Evolutionary conservation across 352 stramenopile species (phyloP).

Genomic region (Globisporangium carolinianum): DNA sequence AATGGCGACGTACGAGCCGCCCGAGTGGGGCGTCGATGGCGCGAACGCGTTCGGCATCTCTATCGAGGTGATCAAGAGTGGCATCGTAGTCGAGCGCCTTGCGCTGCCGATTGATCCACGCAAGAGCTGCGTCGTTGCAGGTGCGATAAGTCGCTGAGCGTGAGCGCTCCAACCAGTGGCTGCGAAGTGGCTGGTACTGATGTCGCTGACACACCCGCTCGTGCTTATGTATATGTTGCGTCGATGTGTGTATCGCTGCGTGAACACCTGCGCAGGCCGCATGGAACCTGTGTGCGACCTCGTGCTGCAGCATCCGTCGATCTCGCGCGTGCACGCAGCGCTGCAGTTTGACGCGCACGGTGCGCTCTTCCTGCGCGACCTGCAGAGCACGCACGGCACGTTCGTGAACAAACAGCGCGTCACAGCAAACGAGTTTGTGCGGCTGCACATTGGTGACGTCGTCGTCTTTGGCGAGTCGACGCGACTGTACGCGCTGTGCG

Average conservation of each 20-base stretch:
- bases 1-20: constrained; percentile 35
- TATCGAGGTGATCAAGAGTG: constrained; percentile 68
- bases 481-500: constrained; percentile 71
- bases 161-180: too few relatives aligned
- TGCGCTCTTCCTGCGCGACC: constrained; percentile 65
- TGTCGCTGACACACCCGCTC: not conserved
- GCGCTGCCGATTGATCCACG: constrained; percentile 19
- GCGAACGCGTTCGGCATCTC: constrained; percentile 45
- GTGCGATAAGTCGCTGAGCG: not conserved
- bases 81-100: constrained; percentile 43
- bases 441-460: constrained; percentile 77
- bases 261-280: constrained; percentile 15
- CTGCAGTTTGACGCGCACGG: constrained; percentile 65
- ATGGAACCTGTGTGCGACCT: constrained; percentile 65
- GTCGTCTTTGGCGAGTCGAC: constrained; percentile 86
- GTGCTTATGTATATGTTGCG: not conserved
- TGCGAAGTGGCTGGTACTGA: not conserved
- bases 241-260: not conserved
- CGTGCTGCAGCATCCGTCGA: constrained; percentile 62
- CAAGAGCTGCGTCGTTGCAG: constrained; percentile 42
- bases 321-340: constrained; percentile 66
- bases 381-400: constrained; percentile 77
- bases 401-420: constrained; percentile 80
- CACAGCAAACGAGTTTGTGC: constrained; percentile 34
- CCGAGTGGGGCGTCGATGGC: constrained; percentile 38